Evolutionary conservation across 2,329 filamentous ascomycete species (phyloP).

Genomic region (Neofusicoccum kwambonambiense): DNA sequence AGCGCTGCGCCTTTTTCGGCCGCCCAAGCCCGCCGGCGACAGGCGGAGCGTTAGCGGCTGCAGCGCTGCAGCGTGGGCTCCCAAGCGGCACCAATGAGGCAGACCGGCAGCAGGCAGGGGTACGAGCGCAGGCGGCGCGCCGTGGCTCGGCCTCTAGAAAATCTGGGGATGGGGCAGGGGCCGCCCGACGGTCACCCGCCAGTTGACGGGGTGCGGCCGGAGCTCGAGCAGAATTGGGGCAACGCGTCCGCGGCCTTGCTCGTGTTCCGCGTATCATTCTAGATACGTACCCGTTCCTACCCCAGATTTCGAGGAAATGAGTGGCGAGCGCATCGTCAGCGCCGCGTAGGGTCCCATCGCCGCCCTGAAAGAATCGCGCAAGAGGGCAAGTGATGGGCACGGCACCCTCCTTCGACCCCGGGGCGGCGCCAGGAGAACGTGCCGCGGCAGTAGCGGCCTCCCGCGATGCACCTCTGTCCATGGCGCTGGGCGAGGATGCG

Average conservation of each 20-base stretch:
- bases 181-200: neutral
- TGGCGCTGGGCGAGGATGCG: conserved; percentile 14
- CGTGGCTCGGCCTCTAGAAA: neutral
- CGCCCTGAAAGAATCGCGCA: neutral
- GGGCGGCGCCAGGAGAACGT: conserved; percentile 9
- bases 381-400: conserved; percentile 7
- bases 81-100: conserved; percentile 7
- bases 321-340: conserved; percentile 5
- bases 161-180: neutral
- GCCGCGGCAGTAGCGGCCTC: conserved; percentile 11
- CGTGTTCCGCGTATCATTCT: conserved; percentile 12
- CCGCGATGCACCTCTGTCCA: neutral
- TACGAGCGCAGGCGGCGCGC: neutral
- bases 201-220: neutral
- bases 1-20: conserved; percentile 9
- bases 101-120: conserved; percentile 2
- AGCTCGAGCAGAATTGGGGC: conserved; percentile 10
- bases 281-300: conserved; percentile 15
- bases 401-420: neutral
- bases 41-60: conserved; percentile 9
- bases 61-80: conserved; percentile 4
- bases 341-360: conserved; percentile 4
- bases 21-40: conserved; percentile 11
- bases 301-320: conserved; percentile 8
- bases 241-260: conserved; percentile 1